Evolutionary conservation across 140 eudicot genomes (phyloP).

Genomic region (Ambrosia hybrid): DNA sequence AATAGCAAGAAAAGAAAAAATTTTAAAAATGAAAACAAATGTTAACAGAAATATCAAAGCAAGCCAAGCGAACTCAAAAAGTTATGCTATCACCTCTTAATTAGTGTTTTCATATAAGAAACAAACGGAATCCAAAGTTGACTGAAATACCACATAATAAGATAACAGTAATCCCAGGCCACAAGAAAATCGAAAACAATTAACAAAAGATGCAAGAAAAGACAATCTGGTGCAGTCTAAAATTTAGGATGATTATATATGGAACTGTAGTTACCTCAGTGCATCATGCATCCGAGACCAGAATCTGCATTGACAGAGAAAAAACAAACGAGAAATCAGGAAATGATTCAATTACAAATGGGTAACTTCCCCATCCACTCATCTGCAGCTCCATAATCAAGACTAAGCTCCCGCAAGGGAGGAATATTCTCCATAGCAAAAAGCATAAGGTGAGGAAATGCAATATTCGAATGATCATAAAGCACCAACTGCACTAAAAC

Average conservation of each 20-base stretch:
- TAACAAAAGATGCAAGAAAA: background rate
- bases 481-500: slow-evolving; percentile 78
- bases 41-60: too few relatives aligned
- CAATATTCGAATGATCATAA: slow-evolving; percentile 66
- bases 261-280: slow-evolving; percentile 31
- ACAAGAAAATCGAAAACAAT: background rate
- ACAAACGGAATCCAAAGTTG: slow-evolving; percentile 3
- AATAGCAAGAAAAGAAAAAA: background rate
- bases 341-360: slow-evolving; percentile 52
- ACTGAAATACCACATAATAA: background rate
- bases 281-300: slow-evolving; percentile 19
- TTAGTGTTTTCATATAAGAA: background rate
- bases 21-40: too few relatives aligned
- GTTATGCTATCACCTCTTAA: background rate
- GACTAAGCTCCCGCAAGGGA: slow-evolving; percentile 81
- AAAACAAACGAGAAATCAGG: slow-evolving; percentile 17
- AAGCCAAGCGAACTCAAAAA: background rate
- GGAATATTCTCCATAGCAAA: slow-evolving; percentile 98
- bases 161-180: background rate
- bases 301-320: slow-evolving; percentile 23
- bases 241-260: slow-evolving; percentile 2
- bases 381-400: slow-evolving; percentile 85
- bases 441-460: slow-evolving; percentile 84
- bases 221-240: background rate
- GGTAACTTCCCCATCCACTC: slow-evolving; percentile 70